Conservation (phyloP, 202 grass and related monocot genomes). For the Panicum virgatum region DNA sequence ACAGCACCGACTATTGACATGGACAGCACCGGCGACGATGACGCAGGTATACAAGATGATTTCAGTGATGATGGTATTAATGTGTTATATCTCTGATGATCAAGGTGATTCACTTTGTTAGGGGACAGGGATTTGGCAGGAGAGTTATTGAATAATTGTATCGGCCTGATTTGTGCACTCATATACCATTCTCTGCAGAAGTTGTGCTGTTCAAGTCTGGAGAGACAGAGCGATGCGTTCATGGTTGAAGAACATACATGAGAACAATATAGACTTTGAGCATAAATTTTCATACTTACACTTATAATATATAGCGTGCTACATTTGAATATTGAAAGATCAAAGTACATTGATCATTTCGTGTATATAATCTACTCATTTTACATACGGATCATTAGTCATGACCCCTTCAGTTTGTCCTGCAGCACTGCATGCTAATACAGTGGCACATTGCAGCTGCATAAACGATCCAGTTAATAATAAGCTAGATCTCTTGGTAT, state of each 20-base stretch:
- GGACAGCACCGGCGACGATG: background rate
- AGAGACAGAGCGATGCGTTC: background rate
- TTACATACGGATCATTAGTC: background rate
- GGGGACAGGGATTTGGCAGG: background rate
- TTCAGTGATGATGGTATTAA: too few species aligned
- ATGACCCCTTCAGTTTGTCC: background rate
- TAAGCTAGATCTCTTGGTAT: too few species aligned
- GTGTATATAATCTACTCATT: background rate
- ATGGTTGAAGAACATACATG: background rate
- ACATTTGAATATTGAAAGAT: conserved; percentile 19
- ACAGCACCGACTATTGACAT: background rate
- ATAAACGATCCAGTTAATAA: background rate
- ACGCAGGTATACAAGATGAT: background rate
- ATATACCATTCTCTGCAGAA: background rate
- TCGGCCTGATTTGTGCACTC: background rate
- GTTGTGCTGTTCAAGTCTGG: background rate
- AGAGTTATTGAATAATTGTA: background rate
- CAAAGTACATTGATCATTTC: conserved; percentile 15
- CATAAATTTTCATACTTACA: background rate
- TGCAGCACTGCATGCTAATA: background rate
- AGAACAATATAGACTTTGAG: background rate
- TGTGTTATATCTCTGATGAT: background rate
- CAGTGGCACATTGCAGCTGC: background rate
- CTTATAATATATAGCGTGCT: background rate
- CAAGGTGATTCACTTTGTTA: background rate